Base-by-base conservation (phyloP, 768 basidiomycete genomes). In the Serendipita sp. region DNA sequence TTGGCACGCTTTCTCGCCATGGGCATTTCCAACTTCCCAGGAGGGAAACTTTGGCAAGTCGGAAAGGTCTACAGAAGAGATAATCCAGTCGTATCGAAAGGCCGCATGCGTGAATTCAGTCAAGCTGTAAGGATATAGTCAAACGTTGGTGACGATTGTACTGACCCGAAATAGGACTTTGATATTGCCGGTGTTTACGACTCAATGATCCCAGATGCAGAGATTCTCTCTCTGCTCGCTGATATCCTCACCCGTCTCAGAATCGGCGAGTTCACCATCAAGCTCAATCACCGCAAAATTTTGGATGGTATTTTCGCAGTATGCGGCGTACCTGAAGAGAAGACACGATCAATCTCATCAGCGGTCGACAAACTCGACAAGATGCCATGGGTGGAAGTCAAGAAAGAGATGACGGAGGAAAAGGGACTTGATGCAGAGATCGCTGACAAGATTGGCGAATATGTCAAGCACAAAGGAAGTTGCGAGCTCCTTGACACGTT, bases 301-400 rank as follows among this genome's bases (percentile, higher is more conserved):
- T 80, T 99, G 13, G 96, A 99, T 72, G 96, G 95, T 34, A 88
- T 99, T 66, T 98, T 98, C 70, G 87, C 91, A 71, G 86, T 97
- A 1, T 98, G 94, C 69, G 96, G 96, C 64, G 96, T 99, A 3
- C 88, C 93, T 0, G 70, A 77, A 28, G 91, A 91, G 30, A 96
- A 92, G 76, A 93, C 90, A 58, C 83, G 95, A 3, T 77, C 85
- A 13, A 98, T 98, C 68, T 95, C 92, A 0, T 94, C 91, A 15
- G 95, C 96, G 0, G 95, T 98, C 8, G 96, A 99, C 75, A 99
- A 98, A 74, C 83, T 99, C 10, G 96, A 99, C 80, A 99, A 98
- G 83, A 89, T 88, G 64, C 82, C 95, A 0, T 99, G 96, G 95
- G 70, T 73, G 1, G 92, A 95, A 54, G 95, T 98, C 8, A 89